These are phyloP conservation scores for Aspergillus persii DNA, from an alignment of 2,329 filamentous ascomycete genomes.

Conservation along the genomic window DNA sequence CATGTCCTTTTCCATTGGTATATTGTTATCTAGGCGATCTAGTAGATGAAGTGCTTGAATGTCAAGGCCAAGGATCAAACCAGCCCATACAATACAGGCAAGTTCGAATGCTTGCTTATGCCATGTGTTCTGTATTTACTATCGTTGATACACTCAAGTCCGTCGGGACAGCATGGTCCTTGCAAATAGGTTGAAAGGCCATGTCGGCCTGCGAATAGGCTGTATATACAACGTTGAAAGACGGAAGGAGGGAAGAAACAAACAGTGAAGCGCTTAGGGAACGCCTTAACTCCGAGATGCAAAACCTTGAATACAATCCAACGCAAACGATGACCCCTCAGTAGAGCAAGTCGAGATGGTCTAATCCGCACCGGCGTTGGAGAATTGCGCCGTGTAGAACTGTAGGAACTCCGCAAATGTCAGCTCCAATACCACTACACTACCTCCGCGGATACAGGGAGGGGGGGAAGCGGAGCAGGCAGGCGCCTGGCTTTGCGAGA, in stretches of 20 bases:
- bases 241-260: not conserved
- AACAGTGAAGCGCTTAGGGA: not conserved
- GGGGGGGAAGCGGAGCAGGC: not conserved
- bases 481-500: not conserved
- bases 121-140: not conserved
- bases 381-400: slow-evolving; percentile 38
- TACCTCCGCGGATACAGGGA: too few species aligned
- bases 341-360: not conserved
- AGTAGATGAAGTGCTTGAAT: too few species aligned
- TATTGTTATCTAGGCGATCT: not conserved
- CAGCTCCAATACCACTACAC: slow-evolving; percentile 17
- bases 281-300: slow-evolving; percentile 3
- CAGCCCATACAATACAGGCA: not conserved
- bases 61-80: too few species aligned
- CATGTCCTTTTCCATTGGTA: not conserved
- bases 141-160: not conserved
- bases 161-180: not conserved
- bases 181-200: not conserved
- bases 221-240: not conserved
- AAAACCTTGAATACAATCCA: not conserved
- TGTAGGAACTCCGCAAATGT: slow-evolving; percentile 35
- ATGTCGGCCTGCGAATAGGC: not conserved
- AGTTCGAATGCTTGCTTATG: not conserved
- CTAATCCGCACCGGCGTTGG: slow-evolving; percentile 32
- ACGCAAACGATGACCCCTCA: not conserved